Conservation (phyloP, 495 filamentous ascomycete genomes). For the Aspergillus sclerotioniger region DNA sequence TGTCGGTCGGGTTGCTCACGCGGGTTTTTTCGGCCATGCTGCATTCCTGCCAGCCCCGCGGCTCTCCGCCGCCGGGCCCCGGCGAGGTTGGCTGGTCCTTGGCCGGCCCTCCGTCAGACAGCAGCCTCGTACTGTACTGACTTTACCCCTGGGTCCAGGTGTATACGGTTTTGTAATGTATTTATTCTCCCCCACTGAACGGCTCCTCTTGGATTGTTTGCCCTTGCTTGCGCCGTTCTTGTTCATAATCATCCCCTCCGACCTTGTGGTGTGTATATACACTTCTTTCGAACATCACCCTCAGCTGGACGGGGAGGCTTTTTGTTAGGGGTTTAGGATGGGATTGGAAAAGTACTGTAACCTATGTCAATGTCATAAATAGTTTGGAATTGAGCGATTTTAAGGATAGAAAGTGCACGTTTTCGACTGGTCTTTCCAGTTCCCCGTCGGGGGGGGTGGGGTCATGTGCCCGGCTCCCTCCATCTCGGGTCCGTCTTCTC, state of each 20-base stretch:
- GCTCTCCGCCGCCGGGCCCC: neutral
- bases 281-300: neutral
- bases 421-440: neutral
- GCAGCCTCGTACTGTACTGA: neutral
- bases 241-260: neutral
- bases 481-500: no score
- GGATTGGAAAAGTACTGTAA: neutral
- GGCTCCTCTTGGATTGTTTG: neutral
- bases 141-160: neutral
- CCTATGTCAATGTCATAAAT: neutral
- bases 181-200: neutral
- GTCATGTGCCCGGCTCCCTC: constrained; percentile 2
- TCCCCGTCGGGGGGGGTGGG: no score
- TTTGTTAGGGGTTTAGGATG: neutral
- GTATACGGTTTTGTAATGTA: neutral
- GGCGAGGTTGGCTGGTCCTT: neutral
- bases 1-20: neutral
- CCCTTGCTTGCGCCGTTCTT: neutral
- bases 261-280: neutral
- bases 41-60: neutral
- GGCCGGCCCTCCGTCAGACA: neutral
- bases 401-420: neutral
- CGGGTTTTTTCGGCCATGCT: neutral
- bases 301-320: neutral
- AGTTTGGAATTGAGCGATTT: neutral